Conservation (phyloP, 129 eudicot genomes). For the Flaveria sonorensis region DNA sequence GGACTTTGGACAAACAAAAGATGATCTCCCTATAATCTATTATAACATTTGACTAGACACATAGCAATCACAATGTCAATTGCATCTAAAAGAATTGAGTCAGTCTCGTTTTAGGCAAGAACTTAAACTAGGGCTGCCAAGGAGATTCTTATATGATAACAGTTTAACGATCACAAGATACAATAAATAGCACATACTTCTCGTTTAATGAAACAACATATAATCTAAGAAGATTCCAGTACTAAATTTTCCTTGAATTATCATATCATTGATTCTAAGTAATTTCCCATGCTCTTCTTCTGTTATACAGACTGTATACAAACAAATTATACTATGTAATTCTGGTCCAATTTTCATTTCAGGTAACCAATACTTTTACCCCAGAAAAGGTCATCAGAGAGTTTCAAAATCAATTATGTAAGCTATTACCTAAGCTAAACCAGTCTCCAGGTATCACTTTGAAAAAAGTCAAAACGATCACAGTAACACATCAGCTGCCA, state of each 20-base stretch:
- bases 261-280: constrained; percentile 18
- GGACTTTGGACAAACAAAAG: constrained; percentile 9
- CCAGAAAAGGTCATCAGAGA: not conserved
- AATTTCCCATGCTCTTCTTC: constrained; percentile 14
- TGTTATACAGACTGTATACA: constrained; percentile 5
- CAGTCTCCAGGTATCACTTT: constrained; percentile 3
- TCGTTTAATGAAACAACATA: not conserved
- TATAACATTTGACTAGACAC: not conserved
- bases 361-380: not conserved
- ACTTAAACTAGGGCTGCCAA: not conserved
- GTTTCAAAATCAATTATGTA: constrained; percentile 4
- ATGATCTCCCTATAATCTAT: not conserved
- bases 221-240: not conserved
- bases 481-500: constrained; percentile 9
- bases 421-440: not conserved
- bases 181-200: constrained; percentile 12
- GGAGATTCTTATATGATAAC: not conserved
- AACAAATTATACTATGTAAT: not conserved
- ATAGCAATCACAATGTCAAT: constrained; percentile 4
- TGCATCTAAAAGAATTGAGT: constrained; percentile 1
- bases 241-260: not conserved
- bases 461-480: not conserved
- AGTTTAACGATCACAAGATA: constrained; percentile 11
- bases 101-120: not conserved
- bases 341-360: not conserved